These are phyloP conservation scores for Breviolum minutum DNA, from an alignment of 73 alveolate species.

Conservation along the genomic window DNA sequence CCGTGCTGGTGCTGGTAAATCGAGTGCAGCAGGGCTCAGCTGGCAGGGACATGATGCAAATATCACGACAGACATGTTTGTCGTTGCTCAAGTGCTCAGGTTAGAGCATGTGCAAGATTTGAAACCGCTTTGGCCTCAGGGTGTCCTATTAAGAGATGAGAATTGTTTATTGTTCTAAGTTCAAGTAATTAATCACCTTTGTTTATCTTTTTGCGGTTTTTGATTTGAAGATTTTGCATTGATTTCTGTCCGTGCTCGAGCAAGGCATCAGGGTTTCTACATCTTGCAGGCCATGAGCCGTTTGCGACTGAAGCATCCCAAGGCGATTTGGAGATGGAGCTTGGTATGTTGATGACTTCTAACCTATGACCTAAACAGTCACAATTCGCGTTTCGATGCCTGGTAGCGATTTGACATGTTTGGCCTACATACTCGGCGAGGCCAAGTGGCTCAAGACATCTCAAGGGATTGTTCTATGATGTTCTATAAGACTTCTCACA, in stretches of 20 bases:
- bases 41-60: too few species aligned
- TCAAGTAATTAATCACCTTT: neutral
- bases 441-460: too few species aligned
- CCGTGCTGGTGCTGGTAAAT: conserved; percentile 72
- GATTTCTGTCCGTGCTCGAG: neutral
- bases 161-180: too few species aligned
- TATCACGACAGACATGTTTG: neutral
- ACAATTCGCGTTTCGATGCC: too few species aligned
- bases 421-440: too few species aligned
- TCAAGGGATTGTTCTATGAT: too few species aligned
- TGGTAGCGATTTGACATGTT: too few species aligned
- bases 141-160: too few species aligned
- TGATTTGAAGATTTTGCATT: neutral
- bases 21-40: conserved; percentile 41
- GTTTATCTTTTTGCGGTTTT: neutral
- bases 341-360: too few species aligned
- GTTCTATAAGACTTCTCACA: too few species aligned
- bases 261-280: conserved; percentile 82
- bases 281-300: conserved; percentile 90
- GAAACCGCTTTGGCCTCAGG: conserved; percentile 32
- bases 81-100: neutral
- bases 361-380: neutral
- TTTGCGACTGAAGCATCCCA: conserved; percentile 71
- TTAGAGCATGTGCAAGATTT: conserved; percentile 46
- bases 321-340: neutral